Percentiles rank a stretch among this genome's conserved stretches.
These are phyloP conservation scores for Akanthomyces lecanii DNA, from an alignment of 2,329 filamentous ascomycete genomes.

Conservation along the genomic window DNA sequence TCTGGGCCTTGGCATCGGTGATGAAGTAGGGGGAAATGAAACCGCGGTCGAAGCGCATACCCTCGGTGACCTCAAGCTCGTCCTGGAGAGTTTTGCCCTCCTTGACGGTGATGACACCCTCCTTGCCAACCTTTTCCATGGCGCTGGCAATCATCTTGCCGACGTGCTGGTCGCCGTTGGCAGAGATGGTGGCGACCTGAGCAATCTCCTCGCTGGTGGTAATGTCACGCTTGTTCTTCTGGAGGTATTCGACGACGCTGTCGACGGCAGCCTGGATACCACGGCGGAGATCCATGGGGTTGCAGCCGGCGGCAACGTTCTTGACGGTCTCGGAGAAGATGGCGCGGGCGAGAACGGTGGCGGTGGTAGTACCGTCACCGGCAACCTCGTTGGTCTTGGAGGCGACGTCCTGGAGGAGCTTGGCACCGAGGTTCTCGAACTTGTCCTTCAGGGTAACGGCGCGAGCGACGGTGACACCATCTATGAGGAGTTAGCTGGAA, in stretches of 20 bases:
- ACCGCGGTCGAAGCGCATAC: slow-evolving; percentile 99
- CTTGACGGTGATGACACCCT: slow-evolving; percentile 99
- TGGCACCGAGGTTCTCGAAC: slow-evolving; percentile 98
- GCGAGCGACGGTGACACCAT: slow-evolving; percentile 85
- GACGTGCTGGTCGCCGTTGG: slow-evolving; percentile 94
- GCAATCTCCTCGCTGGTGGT: slow-evolving; percentile 96
- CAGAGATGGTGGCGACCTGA: slow-evolving; percentile 96
- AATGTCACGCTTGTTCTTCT: slow-evolving; percentile 95
- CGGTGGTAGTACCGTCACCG: slow-evolving; percentile 97
- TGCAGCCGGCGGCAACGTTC: slow-evolving; percentile 98
- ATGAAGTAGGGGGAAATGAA: slow-evolving; percentile 99
- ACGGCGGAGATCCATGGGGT: slow-evolving; percentile 97
- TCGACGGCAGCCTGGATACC: slow-evolving; percentile 97
- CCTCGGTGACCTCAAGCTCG: slow-evolving; percentile 98
- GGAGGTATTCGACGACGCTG: slow-evolving; percentile 87
- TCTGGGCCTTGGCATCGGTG: slow-evolving; percentile 96
- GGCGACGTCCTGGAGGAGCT: slow-evolving; percentile 94
- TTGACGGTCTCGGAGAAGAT: slow-evolving; percentile 99
- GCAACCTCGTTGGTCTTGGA: slow-evolving; percentile 99
- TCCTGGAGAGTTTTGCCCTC: slow-evolving; percentile 98
- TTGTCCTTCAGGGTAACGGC: slow-evolving; percentile 95
- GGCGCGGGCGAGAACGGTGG: slow-evolving; percentile 91
- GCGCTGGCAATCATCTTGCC: slow-evolving; percentile 94
- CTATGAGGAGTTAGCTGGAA: slow-evolving; percentile 37
- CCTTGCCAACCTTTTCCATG: slow-evolving; percentile 99